phyloP scores from a whole-genome alignment of 1,139 yeast genomes.

The Pneumocystis murina region DNA sequence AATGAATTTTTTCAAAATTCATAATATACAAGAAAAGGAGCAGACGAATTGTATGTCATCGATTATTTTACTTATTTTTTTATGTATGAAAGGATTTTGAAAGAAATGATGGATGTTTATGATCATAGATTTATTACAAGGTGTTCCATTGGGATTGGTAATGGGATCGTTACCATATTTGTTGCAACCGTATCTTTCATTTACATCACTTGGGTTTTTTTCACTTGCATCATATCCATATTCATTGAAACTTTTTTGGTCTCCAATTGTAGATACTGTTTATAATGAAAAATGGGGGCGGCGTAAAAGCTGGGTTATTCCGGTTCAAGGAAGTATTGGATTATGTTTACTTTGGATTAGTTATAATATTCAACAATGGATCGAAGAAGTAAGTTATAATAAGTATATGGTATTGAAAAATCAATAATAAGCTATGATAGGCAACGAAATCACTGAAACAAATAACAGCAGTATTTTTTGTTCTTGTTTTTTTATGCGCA shows the following conservation, averaged over 20 bases:
- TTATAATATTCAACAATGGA: slow-evolving; percentile 37
- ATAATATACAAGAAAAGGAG: neutral
- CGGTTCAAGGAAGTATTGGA: slow-evolving; percentile 70
- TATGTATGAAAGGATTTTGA: neutral
- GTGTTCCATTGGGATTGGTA: slow-evolving; percentile 89
- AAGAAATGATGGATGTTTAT: slow-evolving; percentile 32
- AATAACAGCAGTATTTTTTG: slow-evolving; percentile 50
- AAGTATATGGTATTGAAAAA: neutral
- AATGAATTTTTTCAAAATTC: neutral
- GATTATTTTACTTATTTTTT: neutral
- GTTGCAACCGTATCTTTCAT: slow-evolving; percentile 65
- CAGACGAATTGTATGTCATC: neutral
- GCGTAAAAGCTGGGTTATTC: slow-evolving; percentile 87
- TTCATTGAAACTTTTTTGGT: slow-evolving; percentile 81
- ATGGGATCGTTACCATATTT: slow-evolving; percentile 93
- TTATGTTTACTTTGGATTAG: slow-evolving; percentile 53
- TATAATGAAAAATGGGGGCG: slow-evolving; percentile 58
- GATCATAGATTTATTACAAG: slow-evolving; percentile 67
- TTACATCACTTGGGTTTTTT: slow-evolving; percentile 80
- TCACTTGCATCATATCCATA: slow-evolving; percentile 90
- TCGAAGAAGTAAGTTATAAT: slow-evolving; percentile 24
- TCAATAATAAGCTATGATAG: neutral
- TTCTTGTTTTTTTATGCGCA: slow-evolving; percentile 76
- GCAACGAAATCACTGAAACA: neutral
- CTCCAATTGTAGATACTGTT: slow-evolving; percentile 86